phyloP scores from a whole-genome alignment of 768 basidiomycete species.

The Rhizopogon roseolus region DNA sequence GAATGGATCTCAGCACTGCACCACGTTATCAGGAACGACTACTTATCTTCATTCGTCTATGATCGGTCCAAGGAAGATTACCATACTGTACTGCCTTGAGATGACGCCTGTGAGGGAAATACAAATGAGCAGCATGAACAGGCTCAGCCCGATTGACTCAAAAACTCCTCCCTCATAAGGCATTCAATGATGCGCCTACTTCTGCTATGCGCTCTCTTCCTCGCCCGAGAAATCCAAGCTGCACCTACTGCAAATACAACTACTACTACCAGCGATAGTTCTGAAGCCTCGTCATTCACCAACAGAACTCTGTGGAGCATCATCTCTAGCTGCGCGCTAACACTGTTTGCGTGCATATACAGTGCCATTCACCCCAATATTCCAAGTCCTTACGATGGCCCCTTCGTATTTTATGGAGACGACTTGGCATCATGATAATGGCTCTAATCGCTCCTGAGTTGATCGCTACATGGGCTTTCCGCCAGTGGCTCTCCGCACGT shows the following conservation, averaged over 20 bases:
- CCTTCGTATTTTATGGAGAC: background rate
- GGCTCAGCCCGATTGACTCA: too few species aligned
- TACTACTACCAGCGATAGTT: background rate
- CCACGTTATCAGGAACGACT: too few species aligned
- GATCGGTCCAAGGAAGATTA: too few species aligned
- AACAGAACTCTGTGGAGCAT: constrained; percentile 18
- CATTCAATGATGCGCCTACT: background rate
- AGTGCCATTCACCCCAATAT: constrained; percentile 23
- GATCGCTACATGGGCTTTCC: constrained; percentile 13
- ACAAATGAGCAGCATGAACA: too few species aligned
- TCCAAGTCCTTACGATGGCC: constrained; percentile 1
- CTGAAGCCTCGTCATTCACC: background rate
- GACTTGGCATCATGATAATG: constrained; percentile 8
- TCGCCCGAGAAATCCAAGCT: background rate
- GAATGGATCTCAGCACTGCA: too few species aligned
- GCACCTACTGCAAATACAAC: background rate
- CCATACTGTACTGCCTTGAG: too few species aligned
- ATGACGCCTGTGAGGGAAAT: too few species aligned
- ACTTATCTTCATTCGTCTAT: too few species aligned
- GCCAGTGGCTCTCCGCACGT: constrained; percentile 13
- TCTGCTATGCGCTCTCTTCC: constrained; percentile 9
- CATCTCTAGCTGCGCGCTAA: constrained; percentile 18
- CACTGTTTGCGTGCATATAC: constrained; percentile 21
- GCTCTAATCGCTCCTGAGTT: constrained; percentile 21
- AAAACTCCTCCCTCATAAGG: too few species aligned